Conservation (phyloP, 257 asterid genomes). For the Salvia rosmarinus region DNA sequence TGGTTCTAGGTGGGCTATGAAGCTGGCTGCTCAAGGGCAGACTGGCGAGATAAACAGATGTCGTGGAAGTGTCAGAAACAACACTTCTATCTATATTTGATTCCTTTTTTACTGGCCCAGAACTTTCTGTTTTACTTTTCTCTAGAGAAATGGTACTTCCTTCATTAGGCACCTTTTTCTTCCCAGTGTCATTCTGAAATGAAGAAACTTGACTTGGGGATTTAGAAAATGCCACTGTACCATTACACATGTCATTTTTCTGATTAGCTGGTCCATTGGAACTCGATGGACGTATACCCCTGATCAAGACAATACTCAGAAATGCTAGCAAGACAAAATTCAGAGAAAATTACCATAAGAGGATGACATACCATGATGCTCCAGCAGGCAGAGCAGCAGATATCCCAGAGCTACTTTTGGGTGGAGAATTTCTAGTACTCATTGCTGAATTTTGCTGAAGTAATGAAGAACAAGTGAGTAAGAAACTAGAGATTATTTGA, state of each 20-base stretch:
- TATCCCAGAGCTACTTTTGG: slow-evolving; percentile 88
- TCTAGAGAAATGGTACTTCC: slow-evolving; percentile 45
- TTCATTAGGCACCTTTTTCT: slow-evolving; percentile 46
- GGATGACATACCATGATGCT: slow-evolving; percentile 73
- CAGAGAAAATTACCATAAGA: slow-evolving; percentile 16
- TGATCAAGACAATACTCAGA: slow-evolving; percentile 42
- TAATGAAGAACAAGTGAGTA: slow-evolving; percentile 18
- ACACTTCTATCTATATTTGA: slow-evolving; percentile 42
- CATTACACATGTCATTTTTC: slow-evolving; percentile 44
- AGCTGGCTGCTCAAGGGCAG: slow-evolving; percentile 46
- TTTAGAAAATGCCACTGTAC: slow-evolving; percentile 51
- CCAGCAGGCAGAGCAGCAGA: slow-evolving; percentile 93
- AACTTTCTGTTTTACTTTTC: slow-evolving; percentile 39
- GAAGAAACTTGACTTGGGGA: slow-evolving; percentile 51
- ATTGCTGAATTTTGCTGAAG: slow-evolving; percentile 43
- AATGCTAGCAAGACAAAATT: slow-evolving; percentile 19
- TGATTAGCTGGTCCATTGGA: slow-evolving; percentile 49
- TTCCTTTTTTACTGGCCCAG: slow-evolving; percentile 41
- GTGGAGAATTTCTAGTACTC: slow-evolving; percentile 49
- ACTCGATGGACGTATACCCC: slow-evolving; percentile 78
- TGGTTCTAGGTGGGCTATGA: slow-evolving; percentile 41
- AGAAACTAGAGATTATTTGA: not conserved
- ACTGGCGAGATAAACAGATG: slow-evolving; percentile 36
- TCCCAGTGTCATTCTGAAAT: slow-evolving; percentile 49
- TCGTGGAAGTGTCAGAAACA: slow-evolving; percentile 37